These are phyloP conservation scores for Microdochium paspali DNA, from an alignment of 2,329 filamentous ascomycete genomes.

Conservation along the genomic window DNA sequence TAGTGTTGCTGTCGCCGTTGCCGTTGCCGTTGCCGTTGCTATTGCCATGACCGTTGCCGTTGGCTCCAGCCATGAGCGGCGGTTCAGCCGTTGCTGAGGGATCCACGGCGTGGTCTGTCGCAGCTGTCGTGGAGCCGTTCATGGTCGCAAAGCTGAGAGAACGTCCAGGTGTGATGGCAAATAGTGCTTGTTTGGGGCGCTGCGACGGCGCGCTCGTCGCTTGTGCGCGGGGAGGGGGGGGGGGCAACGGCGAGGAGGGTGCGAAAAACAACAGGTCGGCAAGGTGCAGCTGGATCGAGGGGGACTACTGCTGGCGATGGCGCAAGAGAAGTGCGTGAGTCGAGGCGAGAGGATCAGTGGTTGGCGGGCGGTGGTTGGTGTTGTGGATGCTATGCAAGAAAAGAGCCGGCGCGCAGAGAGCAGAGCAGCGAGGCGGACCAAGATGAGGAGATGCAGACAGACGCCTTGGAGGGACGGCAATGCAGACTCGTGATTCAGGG, in stretches of 20 bases:
- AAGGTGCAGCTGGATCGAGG: not conserved
- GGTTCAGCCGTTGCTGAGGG: not conserved
- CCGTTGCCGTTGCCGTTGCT: constrained; percentile 14
- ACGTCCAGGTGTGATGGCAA: not conserved
- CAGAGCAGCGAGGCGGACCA: not conserved
- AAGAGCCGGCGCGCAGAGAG: no score
- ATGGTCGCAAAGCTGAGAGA: not conserved
- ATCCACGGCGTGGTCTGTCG: not conserved
- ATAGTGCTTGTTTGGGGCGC: not conserved
- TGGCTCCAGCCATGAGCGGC: constrained; percentile 21
- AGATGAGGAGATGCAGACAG: not conserved
- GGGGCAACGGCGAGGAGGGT: no score
- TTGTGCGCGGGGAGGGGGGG: no score
- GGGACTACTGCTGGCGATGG: not conserved
- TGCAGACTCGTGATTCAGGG: not conserved
- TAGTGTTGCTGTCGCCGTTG: constrained; percentile 12
- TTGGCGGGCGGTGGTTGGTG: no score
- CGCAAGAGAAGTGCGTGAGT: not conserved
- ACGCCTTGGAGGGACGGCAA: not conserved
- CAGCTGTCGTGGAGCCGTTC: not conserved
- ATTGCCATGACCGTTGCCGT: constrained; percentile 16
- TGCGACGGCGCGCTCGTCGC: not conserved
- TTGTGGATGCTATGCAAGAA: no score
- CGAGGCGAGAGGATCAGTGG: no score
- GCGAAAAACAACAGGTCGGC: no score